These are phyloP conservation scores for Veloboletus limbatus DNA, from an alignment of 1,284 basidiomycete species.

Conservation along the genomic window DNA sequence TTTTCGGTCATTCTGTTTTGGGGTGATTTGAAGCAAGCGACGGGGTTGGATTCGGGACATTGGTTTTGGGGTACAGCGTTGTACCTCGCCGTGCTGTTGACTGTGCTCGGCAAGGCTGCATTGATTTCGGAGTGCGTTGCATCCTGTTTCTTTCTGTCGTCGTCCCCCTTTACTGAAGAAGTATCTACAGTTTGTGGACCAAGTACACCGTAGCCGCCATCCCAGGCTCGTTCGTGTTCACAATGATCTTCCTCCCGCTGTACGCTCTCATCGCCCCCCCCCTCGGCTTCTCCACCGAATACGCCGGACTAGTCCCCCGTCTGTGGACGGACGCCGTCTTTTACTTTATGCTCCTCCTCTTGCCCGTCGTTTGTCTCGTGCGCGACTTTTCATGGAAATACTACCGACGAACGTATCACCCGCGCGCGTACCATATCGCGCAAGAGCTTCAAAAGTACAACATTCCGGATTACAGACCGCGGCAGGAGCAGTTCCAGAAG, in stretches of 20 bases:
- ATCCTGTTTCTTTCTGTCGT: neutral
- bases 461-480: slow-evolving; percentile 93
- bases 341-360: slow-evolving; percentile 86
- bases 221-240: slow-evolving; percentile 94
- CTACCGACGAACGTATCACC: slow-evolving; percentile 88
- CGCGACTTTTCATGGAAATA: slow-evolving; percentile 97
- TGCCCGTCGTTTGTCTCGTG: slow-evolving; percentile 85
- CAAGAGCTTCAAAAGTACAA: slow-evolving; percentile 98
- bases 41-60: slow-evolving; percentile 84
- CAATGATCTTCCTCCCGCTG: slow-evolving; percentile 89
- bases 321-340: slow-evolving; percentile 87
- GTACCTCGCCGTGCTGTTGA: slow-evolving; percentile 90
- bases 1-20: slow-evolving; percentile 91
- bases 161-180: no score
- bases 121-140: slow-evolving; percentile 89
- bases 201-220: slow-evolving; percentile 97
- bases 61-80: slow-evolving; percentile 99
- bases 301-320: slow-evolving; percentile 80
- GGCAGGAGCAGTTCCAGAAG: slow-evolving; percentile 98
- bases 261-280: slow-evolving; percentile 89
- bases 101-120: slow-evolving; percentile 96
- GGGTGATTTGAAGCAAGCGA: slow-evolving; percentile 80
- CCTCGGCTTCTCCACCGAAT: slow-evolving; percentile 90
- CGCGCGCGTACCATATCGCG: slow-evolving; percentile 93
- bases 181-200: slow-evolving; percentile 94